These are phyloP conservation scores for Stephanodiscus triporus DNA, from an alignment of 108 stramenopile species.

Conservation along the genomic window DNA sequence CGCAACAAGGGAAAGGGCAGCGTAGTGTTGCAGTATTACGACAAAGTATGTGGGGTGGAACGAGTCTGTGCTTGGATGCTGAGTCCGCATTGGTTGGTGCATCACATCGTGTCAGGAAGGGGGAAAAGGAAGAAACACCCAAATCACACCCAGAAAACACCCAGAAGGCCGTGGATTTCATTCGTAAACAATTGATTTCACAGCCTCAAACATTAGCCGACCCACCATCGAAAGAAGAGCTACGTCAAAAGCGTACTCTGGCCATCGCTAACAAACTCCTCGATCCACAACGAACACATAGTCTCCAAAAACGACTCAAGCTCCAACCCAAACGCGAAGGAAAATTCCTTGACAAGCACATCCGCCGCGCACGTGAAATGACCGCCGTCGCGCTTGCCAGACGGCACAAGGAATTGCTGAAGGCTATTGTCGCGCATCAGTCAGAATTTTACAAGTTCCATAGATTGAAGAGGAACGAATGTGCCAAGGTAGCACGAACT, in stretches of 20 bases:
- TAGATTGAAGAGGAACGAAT: slow-evolving; percentile 58
- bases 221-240: slow-evolving; percentile 16
- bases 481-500: slow-evolving; percentile 57
- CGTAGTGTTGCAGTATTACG: slow-evolving; percentile 5
- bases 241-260: slow-evolving; percentile 22
- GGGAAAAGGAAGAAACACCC: slow-evolving; percentile 5
- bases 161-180: slow-evolving; percentile 17
- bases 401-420: slow-evolving; percentile 76
- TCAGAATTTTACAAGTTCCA: slow-evolving; percentile 85
- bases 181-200: slow-evolving; percentile 30
- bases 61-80: slow-evolving; percentile 18
- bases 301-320: slow-evolving; percentile 63
- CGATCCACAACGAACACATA: slow-evolving; percentile 53
- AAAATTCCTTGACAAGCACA: slow-evolving; percentile 71
- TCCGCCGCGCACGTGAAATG: slow-evolving; percentile 66
- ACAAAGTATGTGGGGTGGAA: slow-evolving; percentile 20
- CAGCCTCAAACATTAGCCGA: slow-evolving; percentile 11
- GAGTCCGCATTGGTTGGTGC: slow-evolving; percentile 34
- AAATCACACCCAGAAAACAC: slow-evolving; percentile 10
- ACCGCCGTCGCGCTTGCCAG: slow-evolving; percentile 67
- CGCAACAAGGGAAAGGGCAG: background rate
- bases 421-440: slow-evolving; percentile 64
- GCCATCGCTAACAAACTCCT: slow-evolving; percentile 44
- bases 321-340: slow-evolving; percentile 77
- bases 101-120: background rate